These are phyloP conservation scores for Aspergillus sp. DNA, from an alignment of 2,329 filamentous ascomycete species.

Conservation along the genomic window DNA sequence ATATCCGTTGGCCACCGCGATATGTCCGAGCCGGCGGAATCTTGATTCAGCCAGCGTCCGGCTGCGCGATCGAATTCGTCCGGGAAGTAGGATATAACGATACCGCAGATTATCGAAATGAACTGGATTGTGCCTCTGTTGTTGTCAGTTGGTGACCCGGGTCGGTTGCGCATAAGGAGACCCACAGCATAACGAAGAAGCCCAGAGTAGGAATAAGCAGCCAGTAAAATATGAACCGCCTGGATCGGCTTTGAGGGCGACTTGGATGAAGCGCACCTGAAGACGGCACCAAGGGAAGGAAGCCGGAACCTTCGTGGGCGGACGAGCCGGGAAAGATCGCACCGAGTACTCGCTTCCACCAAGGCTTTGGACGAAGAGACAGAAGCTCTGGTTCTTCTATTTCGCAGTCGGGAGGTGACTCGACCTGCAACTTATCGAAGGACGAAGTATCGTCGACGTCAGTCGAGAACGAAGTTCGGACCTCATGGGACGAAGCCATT, in stretches of 20 bases:
- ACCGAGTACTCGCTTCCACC: constrained; percentile 7
- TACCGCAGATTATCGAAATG: constrained; percentile 27
- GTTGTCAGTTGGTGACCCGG: constrained; percentile 3
- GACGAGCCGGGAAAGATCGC: constrained; percentile 6
- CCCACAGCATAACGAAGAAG: constrained; percentile 28
- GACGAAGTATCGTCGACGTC: constrained; percentile 1
- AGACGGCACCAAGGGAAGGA: constrained; percentile 5
- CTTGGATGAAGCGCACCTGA: constrained; percentile 5
- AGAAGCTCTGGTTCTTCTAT: neutral
- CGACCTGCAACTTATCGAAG: too few species aligned
- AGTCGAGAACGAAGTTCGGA: too few species aligned
- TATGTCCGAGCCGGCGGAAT: constrained; percentile 29
- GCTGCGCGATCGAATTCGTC: constrained; percentile 31
- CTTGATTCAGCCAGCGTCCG: constrained; percentile 32
- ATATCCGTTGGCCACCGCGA: constrained; percentile 39
- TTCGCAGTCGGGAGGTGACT: neutral
- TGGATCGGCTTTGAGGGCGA: constrained; percentile 8
- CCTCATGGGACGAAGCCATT: too few species aligned
- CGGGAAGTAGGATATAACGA: constrained; percentile 34
- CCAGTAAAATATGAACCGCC: constrained; percentile 10
- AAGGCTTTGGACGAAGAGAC: neutral
- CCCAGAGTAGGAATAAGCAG: constrained; percentile 11
- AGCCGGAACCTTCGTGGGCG: constrained; percentile 2
- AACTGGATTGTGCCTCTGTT: constrained; percentile 34
- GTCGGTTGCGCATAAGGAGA: too few species aligned